These are phyloP conservation scores for Fraxinus floribunda DNA, from an alignment of 305 asterid species.

Conservation along the genomic window DNA sequence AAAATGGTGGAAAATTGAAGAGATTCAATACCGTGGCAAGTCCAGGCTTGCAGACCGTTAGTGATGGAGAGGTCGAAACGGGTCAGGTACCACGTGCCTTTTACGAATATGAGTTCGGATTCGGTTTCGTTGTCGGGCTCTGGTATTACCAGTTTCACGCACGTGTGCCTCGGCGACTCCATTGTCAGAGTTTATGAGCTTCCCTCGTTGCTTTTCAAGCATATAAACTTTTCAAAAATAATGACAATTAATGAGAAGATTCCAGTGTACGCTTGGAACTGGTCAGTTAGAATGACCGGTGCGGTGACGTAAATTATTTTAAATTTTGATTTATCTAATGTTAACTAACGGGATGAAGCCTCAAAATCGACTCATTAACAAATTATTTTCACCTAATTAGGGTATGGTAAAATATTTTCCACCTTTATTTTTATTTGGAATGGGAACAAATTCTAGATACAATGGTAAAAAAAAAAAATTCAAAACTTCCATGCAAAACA, in stretches of 20 bases:
- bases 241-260: not conserved
- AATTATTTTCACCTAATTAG: too few relatives aligned
- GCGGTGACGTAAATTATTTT: not conserved
- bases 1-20: too few relatives aligned
- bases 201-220: not conserved
- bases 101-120: slow-evolving; percentile 56
- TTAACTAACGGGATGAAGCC: not conserved
- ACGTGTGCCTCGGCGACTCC: slow-evolving; percentile 64
- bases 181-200: slow-evolving; percentile 16
- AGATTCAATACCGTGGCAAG: slow-evolving; percentile 52
- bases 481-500: too few relatives aligned
- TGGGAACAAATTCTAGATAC: too few relatives aligned
- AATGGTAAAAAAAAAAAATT: too few relatives aligned
- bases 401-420: too few relatives aligned
- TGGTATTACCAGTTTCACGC: slow-evolving; percentile 62
- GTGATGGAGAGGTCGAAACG: slow-evolving; percentile 67
- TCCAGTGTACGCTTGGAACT: not conserved
- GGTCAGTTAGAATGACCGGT: not conserved
- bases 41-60: slow-evolving; percentile 74
- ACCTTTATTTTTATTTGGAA: too few relatives aligned
- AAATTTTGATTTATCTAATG: not conserved
- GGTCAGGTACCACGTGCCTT: slow-evolving; percentile 75
- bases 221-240: not conserved
- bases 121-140: slow-evolving; percentile 28
- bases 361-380: too few relatives aligned